Evolutionary conservation across 2,329 filamentous ascomycete genomes (phyloP), one percentile per base, ranked within the genome.

Genomic region (Mycogone perniciosa): DNA sequence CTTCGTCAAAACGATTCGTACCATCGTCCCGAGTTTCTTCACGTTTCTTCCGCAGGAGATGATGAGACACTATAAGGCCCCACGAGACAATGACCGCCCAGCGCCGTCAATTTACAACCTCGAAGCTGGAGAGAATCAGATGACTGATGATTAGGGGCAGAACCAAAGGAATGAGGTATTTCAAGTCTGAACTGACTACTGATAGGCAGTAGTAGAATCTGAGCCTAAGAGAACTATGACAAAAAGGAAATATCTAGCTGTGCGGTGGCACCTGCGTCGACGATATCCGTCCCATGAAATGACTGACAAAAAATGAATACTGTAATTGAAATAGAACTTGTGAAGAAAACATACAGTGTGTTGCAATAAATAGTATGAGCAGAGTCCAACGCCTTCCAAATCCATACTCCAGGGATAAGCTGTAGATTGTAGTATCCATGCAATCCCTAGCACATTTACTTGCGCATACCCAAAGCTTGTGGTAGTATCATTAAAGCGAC

Each of bases 41-140:
- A 77, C 73, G 0, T 80, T 81, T 51, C 69, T 90, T 29, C 76
- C 80, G 1, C 88, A 91, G 63, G 80, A 85, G 57, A 69, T 87
- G 56, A 87, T 91, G 84, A 59, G 74, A 26, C 66, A 74, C 13
- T 90, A 80, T 76, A 87, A 82, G 64, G 68, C 77, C 27, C 84
- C 84, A 0, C 62, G 62, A 3, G 59, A 58, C 1, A 71, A 71
- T 30, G 66, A 74, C 10, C 71, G 76, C 1, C 72, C 73, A 3
- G 68, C 72, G 2, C 74, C 71, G 4, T 79, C 74, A 1, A 65
- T 74, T 2, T 59, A 71, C 8, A 59, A 75, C 45, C 52, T 2
- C 31, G 64, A 59, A 2, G 62, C 63, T 10, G 60, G 58, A 9
- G 54, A 57, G 26, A 54, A 46, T 4, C 46, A 54, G 4, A 60